Base-by-base conservation (phyloP, 495 filamentous ascomycete genomes). In the Neurospora sublineolata region DNA sequence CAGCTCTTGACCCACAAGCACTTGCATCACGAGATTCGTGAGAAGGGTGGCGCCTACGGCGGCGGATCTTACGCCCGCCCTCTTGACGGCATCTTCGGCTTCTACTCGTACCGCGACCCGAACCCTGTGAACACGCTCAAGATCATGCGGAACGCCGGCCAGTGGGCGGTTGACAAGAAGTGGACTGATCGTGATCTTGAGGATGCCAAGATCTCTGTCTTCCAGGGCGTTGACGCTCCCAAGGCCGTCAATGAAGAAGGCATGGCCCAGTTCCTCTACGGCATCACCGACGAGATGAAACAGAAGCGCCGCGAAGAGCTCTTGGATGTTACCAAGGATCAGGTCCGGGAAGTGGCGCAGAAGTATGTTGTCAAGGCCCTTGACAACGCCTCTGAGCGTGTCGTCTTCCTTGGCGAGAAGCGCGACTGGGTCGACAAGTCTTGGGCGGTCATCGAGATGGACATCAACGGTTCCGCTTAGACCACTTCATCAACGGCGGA, bases 1-100 rank as follows among this genome's bases (percentile, higher is more conserved):
- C 92, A 97, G 75, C 90, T 99, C 36, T 86, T 99, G n/a, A 98
- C 94, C 0, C 95, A 98, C 81, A 96, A 96, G 79, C 92, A 97
- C 76, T 86, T 99, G 12, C 95, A 98, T 79, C 96, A 96, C 76
- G 96, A 98, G 78, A 97, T 99, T 71, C 91, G 95, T 38, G 95
- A 99, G 81, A 99, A 99, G 80, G 95, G 95, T 10, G 95, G 95
- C 52, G 95, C 95, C 11, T 99, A 99, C 75, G 95, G 95, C 72
- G 94, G 93, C 20, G 92, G 93, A 18, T 94, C 96, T 14, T 96
- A 93, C 81, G 88, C 91, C 64, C 87, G 89, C 11, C 89, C 89
- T 4, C 77, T 96, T 3, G 90, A 91, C 74, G 95, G 95, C 23
- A 76, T 95, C 3, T 97, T 99, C 76, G 93, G 93, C 42, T 94